Conservation (phyloP, 2,329 filamentous ascomycete species). For the Colletotrichum sidae region DNA sequence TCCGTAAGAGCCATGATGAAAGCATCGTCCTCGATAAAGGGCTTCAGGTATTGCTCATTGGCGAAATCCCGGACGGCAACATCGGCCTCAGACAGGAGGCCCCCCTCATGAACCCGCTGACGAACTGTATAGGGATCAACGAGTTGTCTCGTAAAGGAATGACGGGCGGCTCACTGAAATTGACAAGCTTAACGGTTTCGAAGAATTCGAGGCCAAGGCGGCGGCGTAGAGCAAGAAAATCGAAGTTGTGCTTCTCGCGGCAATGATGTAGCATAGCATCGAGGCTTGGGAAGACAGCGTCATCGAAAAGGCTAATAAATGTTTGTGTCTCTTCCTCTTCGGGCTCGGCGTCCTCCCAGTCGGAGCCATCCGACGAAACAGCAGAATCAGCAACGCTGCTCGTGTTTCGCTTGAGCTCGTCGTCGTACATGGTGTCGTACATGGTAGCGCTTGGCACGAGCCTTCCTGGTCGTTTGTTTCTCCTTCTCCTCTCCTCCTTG, state of each 20-base stretch:
- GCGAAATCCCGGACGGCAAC: slow-evolving; percentile 73
- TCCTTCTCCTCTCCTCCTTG: background rate
- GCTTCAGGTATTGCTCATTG: slow-evolving; percentile 85
- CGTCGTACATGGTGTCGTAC: slow-evolving; percentile 15
- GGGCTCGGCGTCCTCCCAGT: slow-evolving; percentile 67
- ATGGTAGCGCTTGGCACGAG: background rate
- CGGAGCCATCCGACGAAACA: slow-evolving; percentile 54
- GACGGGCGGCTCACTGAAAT: slow-evolving; percentile 63
- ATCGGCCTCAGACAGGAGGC: slow-evolving; percentile 61
- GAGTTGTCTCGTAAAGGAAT: background rate
- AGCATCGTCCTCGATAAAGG: slow-evolving; percentile 89
- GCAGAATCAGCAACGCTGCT: slow-evolving; percentile 24
- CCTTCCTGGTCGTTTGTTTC: background rate
- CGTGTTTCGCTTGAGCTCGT: background rate
- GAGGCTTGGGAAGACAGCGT: slow-evolving; percentile 72
- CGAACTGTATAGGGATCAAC: slow-evolving; percentile 54
- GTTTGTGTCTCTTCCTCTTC: slow-evolving; percentile 71
- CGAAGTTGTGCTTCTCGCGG: slow-evolving; percentile 74
- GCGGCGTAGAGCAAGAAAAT: slow-evolving; percentile 71
- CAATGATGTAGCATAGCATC: slow-evolving; percentile 75
- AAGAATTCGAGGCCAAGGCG: slow-evolving; percentile 76
- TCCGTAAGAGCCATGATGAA: slow-evolving; percentile 90
- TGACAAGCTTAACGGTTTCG: slow-evolving; percentile 79
- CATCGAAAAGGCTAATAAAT: slow-evolving; percentile 76
- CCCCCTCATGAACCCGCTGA: slow-evolving; percentile 56